These are phyloP conservation scores for Cicer yamashitae DNA, from an alignment of 306 rosid species.

Conservation along the genomic window DNA sequence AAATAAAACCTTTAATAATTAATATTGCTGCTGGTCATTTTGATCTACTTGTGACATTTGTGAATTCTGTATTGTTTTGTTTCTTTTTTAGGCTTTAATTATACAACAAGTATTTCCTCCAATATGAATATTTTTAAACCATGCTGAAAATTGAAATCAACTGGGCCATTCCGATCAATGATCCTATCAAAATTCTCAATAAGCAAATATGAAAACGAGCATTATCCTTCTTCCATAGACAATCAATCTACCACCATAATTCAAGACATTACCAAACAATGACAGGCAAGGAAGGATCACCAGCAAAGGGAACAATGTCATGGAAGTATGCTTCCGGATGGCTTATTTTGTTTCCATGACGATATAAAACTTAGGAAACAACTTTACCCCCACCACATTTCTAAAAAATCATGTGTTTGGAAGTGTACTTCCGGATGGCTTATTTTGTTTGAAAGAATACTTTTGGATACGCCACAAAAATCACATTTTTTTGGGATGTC, in stretches of 20 bases:
- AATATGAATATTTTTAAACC: not conserved
- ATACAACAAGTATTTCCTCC: not conserved
- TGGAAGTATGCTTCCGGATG: no score
- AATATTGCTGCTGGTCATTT: not conserved
- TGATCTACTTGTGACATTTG: not conserved
- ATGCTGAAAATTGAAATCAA: no score
- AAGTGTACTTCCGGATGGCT: no score
- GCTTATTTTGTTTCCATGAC: not conserved
- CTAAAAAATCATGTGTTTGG: no score
- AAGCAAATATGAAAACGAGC: not conserved
- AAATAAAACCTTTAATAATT: not conserved
- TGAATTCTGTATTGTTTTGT: not conserved
- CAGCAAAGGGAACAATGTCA: not conserved
- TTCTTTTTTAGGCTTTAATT: not conserved
- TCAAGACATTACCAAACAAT: not conserved
- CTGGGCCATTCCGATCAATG: no score
- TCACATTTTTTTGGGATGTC: no score
- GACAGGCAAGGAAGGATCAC: not conserved
- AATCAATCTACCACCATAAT: not conserved
- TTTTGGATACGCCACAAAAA: no score
- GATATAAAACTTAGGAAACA: not conserved
- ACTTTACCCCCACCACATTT: no score
- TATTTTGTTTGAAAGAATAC: no score
- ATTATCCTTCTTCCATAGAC: not conserved
- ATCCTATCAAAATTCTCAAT: no score